A percentile compares a stretch with the other conserved stretches of the same genome.
Conservation (phyloP, 139 green algal species). For the Tetratostichococcus sp. region DNA sequence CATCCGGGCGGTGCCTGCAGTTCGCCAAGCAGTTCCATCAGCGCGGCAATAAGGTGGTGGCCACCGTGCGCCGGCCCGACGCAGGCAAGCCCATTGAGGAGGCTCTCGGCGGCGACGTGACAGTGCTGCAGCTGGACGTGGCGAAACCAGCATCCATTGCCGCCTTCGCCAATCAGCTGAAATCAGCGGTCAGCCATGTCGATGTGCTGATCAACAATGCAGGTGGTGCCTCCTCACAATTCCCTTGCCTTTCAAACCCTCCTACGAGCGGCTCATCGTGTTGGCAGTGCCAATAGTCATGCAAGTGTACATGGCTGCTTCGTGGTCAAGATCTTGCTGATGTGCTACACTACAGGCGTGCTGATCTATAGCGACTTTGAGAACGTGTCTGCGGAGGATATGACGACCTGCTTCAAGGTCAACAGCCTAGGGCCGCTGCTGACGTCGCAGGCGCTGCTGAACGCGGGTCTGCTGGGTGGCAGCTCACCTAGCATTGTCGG, state of each 20-base stretch:
- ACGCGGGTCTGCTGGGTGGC: constrained; percentile 25
- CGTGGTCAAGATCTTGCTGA: no score
- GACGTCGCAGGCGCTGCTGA: constrained; percentile 47
- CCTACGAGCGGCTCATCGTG: no score
- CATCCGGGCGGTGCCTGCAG: constrained; percentile 9
- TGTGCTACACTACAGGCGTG: not conserved
- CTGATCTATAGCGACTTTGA: constrained; percentile 7
- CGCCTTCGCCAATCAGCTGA: constrained; percentile 4
- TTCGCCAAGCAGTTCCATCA: constrained; percentile 35
- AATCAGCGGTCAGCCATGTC: not conserved
- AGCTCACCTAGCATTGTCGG: constrained; percentile 25
- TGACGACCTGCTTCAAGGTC: constrained; percentile 38
- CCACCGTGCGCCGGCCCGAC: constrained; percentile 25
- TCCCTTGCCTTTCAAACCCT: no score
- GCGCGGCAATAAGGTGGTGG: constrained; percentile 37
- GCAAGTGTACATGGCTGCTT: not conserved
- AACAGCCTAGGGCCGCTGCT: constrained; percentile 58
- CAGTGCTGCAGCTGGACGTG: constrained; percentile 26
- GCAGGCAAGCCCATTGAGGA: constrained; percentile 10
- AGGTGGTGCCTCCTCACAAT: constrained; percentile 5
- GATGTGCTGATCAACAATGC: constrained; percentile 53
- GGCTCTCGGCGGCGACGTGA: constrained; percentile 1
- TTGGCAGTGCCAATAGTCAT: not conserved
- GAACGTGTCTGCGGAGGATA: constrained; percentile 33
- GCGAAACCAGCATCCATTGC: constrained; percentile 8